Evolutionary conservation across 2,329 filamentous ascomycete genomes (phyloP).

Genomic region (Madurella mycetomatis): DNA sequence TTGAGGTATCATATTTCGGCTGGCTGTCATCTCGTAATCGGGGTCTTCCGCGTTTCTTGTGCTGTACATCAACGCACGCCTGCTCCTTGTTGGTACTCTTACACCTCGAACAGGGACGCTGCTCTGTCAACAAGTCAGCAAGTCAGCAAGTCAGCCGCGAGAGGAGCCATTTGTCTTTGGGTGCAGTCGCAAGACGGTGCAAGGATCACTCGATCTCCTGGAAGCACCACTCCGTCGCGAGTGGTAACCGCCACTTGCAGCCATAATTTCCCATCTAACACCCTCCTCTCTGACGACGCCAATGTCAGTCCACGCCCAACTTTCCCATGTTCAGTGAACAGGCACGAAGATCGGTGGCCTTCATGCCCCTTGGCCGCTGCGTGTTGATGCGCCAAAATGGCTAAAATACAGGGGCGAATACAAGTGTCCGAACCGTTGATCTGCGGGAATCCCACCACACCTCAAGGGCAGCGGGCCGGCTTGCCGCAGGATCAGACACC

Average conservation of each 20-base stretch:
- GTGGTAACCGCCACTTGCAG: no score
- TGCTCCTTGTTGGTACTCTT: conserved; percentile 75
- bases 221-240: neutral
- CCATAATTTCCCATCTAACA: no score
- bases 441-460: conserved; percentile 20
- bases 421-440: conserved; percentile 7
- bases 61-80: conserved; percentile 75
- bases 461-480: conserved; percentile 23
- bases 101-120: conserved; percentile 74
- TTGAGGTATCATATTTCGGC: conserved; percentile 50
- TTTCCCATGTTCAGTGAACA: neutral
- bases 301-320: neutral
- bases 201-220: conserved; percentile 7
- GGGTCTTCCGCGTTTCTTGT: conserved; percentile 78
- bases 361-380: neutral
- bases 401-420: conserved; percentile 15
- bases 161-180: neutral
- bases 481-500: conserved; percentile 21
- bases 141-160: conserved; percentile 31
- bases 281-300: neutral
- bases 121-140: conserved; percentile 48
- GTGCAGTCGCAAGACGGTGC: neutral
- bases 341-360: neutral
- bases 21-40: conserved; percentile 69
- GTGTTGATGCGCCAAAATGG: conserved; percentile 10